These are phyloP conservation scores for Calonectria pteridis DNA, from an alignment of 2,329 filamentous ascomycete species.

Conservation along the genomic window DNA sequence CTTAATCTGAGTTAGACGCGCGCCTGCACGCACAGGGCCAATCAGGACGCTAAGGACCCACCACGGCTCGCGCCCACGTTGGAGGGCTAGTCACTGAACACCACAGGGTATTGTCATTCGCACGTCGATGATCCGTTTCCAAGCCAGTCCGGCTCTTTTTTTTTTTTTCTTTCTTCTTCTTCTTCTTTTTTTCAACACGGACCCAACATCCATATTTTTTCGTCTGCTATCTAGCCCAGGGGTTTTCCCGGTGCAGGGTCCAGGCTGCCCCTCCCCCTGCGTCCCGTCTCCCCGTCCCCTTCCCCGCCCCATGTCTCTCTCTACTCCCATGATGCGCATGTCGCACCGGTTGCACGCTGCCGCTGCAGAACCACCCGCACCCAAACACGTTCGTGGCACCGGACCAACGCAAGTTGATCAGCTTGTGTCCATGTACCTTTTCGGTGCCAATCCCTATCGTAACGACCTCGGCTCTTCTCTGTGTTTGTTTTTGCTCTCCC, in stretches of 20 bases:
- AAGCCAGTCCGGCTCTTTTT: background rate
- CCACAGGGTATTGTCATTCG: slow-evolving; percentile 20
- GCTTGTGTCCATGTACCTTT: background rate
- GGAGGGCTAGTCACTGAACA: slow-evolving; percentile 33
- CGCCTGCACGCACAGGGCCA: slow-evolving; percentile 37
- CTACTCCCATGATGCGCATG: slow-evolving; percentile 40
- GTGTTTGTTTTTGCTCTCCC: too few species aligned
- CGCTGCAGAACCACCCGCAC: slow-evolving; percentile 30
- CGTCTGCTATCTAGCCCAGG: background rate
- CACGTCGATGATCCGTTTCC: background rate
- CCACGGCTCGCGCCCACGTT: slow-evolving; percentile 21
- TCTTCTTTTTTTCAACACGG: background rate
- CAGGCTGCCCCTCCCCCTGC: background rate
- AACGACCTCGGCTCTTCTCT: too few species aligned
- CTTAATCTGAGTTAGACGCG: slow-evolving; percentile 43
- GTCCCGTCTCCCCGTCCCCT: background rate
- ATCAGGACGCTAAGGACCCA: slow-evolving; percentile 31
- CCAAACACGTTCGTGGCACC: slow-evolving; percentile 25
- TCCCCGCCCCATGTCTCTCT: background rate
- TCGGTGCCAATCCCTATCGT: too few species aligned
- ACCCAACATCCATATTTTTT: background rate
- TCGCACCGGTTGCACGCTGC: slow-evolving; percentile 16
- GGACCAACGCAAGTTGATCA: background rate
- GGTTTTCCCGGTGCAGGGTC: background rate
- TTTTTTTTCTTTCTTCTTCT: background rate